Evolutionary conservation across 2,329 filamentous ascomycete species (phyloP), one percentile per base, ranked within the genome.

Genomic region (Penicillium sp.): DNA sequence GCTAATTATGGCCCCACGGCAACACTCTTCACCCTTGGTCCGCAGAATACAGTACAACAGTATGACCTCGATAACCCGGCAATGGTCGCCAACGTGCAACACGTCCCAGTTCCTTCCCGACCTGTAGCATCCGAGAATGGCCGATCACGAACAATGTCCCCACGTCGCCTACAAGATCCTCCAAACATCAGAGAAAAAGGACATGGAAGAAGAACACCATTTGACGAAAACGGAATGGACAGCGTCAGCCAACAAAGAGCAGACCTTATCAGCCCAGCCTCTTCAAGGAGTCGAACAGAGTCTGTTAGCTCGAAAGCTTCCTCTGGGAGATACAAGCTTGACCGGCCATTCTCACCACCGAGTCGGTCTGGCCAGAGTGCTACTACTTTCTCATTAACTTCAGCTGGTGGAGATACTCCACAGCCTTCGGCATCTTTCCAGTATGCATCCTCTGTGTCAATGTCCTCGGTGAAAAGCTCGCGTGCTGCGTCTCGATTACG

Each of bases 1-100:
- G 88, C 92, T 42, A 88, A 92, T 55, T 95, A 94, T 70, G 94
- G 93, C 1, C 88, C 92, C 0, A 91, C 88, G 6, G 93, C 93
- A n/a, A 89, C 84, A 6, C 81, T 99, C 23, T 99, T 99, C 74
- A 96, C 93, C 0, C 77, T 97, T 16, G 90, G 92, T 1, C 85
- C 87, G 38, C 90, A 93, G 62, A 87, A 93, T 67, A 94, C 90
- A 3, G 87, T 95, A 2, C 93, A 97, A 71, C 94, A 99, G 70
- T 97, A 95, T 68, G 92, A 97, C 68, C 80, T 97, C 41, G 95
- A 95, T 64, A 89, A 89, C 8, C 85, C 87, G 7, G 83, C 89
- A 12, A 84, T 96, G 77, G 89, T 96, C 26, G 86, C 87, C 56
- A 92, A 91, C 67, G 87, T 94, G 12, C 92, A 96, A 64, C 92